These are phyloP conservation scores for Lactarius psammicola DNA, from an alignment of 768 basidiomycete species.

Conservation along the genomic window DNA sequence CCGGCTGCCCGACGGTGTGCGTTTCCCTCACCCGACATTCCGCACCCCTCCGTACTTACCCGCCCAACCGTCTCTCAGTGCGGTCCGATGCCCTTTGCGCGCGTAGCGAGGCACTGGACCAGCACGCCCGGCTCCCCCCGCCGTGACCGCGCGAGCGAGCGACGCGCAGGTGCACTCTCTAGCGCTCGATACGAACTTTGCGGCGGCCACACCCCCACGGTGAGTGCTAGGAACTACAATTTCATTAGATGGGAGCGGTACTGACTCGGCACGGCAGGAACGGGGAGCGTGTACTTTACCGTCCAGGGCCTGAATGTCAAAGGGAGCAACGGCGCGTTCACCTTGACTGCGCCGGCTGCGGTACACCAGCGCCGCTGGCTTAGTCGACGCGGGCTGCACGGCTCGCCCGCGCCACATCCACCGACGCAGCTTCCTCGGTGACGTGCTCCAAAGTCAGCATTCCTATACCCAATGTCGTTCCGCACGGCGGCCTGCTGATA, in stretches of 20 bases:
- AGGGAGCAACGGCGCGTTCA: background rate
- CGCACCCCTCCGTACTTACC: background rate
- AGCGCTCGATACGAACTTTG: constrained; percentile 1
- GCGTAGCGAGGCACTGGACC: background rate
- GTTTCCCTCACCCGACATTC: background rate
- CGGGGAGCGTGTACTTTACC: constrained; percentile 5
- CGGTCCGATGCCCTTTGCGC: constrained; percentile 13
- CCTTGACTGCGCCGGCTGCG: background rate
- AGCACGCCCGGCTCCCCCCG: background rate
- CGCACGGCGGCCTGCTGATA: background rate
- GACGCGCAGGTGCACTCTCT: background rate
- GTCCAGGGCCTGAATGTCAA: background rate
- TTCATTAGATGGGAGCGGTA: background rate
- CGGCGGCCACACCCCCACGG: background rate
- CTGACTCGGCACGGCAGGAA: background rate
- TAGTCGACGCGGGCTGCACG: background rate
- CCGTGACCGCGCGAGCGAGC: background rate
- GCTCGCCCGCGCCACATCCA: background rate
- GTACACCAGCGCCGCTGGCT: background rate
- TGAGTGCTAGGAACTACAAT: background rate
- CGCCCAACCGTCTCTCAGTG: constrained; percentile 12
- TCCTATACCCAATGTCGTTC: background rate
- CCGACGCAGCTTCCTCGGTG: background rate
- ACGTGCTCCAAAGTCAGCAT: background rate
- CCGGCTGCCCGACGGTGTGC: constrained; percentile 26